A percentile compares a stretch with the other conserved stretches of the same genome.
Conservation (phyloP, 2,329 filamentous ascomycete genomes). For the Diplocarpon rosae region DNA sequence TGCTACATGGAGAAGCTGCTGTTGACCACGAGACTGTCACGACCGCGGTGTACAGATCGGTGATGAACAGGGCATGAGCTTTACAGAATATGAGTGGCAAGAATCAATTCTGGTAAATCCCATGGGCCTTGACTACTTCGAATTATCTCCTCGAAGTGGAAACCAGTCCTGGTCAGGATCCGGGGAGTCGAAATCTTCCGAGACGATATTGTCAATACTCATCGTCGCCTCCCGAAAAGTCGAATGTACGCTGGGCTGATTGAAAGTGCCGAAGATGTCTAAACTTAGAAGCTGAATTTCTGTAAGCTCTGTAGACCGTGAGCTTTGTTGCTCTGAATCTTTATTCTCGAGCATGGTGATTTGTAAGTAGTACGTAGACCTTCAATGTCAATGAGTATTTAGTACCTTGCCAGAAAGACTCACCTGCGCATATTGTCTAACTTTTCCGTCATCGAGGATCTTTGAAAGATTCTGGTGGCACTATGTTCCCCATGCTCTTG, state of each 20-base stretch:
- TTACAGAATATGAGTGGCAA: no score
- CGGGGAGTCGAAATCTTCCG: background rate
- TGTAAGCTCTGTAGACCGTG: background rate
- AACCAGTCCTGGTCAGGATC: background rate
- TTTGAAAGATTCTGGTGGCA: background rate
- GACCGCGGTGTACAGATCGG: no score
- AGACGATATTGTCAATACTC: background rate
- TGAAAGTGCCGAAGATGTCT: constrained; percentile 4
- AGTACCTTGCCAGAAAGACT: background rate
- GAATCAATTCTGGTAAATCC: no score
- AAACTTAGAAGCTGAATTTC: background rate
- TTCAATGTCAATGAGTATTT: background rate
- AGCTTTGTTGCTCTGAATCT: background rate
- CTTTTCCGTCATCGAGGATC: background rate
- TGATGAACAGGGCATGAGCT: no score
- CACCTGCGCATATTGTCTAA: constrained; percentile 1
- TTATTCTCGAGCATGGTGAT: background rate
- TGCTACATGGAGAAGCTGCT: no score
- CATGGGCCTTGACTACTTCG: background rate
- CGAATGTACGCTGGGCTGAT: background rate
- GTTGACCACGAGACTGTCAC: no score
- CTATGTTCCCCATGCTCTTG: background rate
- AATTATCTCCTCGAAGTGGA: background rate
- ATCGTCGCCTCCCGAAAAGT: background rate
- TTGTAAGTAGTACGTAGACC: background rate